Conservation (phyloP, 176 grass and related monocot species). For the Oryza nivara region DNA sequence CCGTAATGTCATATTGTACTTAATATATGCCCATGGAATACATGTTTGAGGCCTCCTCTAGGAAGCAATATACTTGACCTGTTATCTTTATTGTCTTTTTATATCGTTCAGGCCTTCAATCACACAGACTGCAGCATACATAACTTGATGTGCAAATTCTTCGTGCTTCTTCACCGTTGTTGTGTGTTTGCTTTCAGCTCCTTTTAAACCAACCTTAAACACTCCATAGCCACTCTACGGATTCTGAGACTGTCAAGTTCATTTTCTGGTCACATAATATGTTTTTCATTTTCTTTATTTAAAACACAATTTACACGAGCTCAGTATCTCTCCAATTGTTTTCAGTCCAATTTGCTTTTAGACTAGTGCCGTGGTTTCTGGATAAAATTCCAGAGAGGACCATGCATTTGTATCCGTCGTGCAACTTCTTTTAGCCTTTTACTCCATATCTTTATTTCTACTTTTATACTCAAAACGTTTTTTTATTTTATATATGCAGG, state of each 20-base stretch:
- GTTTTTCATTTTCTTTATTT: background rate
- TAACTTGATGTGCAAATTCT: background rate
- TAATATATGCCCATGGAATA: background rate
- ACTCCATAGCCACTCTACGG: background rate
- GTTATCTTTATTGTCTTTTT: background rate
- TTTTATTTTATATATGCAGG: slow-evolving; percentile 38
- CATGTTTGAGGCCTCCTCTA: background rate
- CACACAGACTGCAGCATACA: background rate
- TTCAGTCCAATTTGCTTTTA: background rate
- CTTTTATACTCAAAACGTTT: slow-evolving; percentile 9
- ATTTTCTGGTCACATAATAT: background rate
- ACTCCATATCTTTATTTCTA: background rate
- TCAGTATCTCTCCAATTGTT: background rate
- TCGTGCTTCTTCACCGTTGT: background rate
- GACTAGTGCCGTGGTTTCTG: background rate
- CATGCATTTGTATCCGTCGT: background rate
- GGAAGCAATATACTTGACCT: background rate
- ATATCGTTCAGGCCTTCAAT: background rate
- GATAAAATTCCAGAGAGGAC: background rate
- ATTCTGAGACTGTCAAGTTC: background rate
- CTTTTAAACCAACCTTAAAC: slow-evolving; percentile 9
- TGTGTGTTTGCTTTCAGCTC: background rate
- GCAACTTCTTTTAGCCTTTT: background rate
- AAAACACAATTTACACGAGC: background rate
- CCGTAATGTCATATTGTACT: background rate